A percentile compares a stretch with the other conserved stretches of the same genome.
Evolutionary conservation across 2,329 filamentous ascomycete genomes (phyloP).

Genomic region (Grosmannia huntii): DNA sequence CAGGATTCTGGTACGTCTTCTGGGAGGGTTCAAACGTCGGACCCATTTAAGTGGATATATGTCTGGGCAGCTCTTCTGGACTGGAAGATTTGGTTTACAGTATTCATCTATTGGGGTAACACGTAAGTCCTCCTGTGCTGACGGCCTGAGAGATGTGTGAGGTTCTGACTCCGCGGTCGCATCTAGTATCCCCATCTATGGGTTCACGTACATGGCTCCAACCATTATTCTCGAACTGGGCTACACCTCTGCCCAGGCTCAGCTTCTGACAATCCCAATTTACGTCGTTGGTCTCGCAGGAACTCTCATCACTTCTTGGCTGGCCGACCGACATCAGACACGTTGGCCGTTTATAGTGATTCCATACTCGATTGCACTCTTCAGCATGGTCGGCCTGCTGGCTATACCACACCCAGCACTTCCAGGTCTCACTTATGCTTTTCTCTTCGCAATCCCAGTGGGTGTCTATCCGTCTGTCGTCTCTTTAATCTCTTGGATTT

Average conservation of each 20-base stretch:
- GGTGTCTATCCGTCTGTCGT: constrained; percentile 25
- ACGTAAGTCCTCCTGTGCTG: background rate
- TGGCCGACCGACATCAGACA: background rate
- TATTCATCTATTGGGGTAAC: constrained; percentile 8
- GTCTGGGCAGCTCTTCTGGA: constrained; percentile 5
- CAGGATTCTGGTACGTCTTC: constrained; percentile 8
- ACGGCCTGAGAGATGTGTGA: background rate
- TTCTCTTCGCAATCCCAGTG: constrained; percentile 31
- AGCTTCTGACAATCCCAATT: constrained; percentile 8
- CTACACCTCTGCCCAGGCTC: constrained; percentile 14
- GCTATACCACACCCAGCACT: constrained; percentile 16
- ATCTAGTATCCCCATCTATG: background rate
- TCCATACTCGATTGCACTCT: background rate
- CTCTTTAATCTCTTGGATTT: constrained; percentile 28
- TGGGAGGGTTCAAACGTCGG: constrained; percentile 7
- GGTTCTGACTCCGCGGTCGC: background rate
- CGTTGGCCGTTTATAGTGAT: constrained; percentile 3
- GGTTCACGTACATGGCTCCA: constrained; percentile 20
- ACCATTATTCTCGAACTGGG: constrained; percentile 28
- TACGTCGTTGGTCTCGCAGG: constrained; percentile 9
- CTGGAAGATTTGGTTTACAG: constrained; percentile 10
- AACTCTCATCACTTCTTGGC: constrained; percentile 2
- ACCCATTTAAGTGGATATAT: constrained; percentile 7
- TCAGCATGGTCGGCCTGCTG: constrained; percentile 1
- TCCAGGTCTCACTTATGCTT: constrained; percentile 16